Base-by-base conservation (phyloP, 2,329 filamentous ascomycete species). In the Gliomastix tumulicola region DNA sequence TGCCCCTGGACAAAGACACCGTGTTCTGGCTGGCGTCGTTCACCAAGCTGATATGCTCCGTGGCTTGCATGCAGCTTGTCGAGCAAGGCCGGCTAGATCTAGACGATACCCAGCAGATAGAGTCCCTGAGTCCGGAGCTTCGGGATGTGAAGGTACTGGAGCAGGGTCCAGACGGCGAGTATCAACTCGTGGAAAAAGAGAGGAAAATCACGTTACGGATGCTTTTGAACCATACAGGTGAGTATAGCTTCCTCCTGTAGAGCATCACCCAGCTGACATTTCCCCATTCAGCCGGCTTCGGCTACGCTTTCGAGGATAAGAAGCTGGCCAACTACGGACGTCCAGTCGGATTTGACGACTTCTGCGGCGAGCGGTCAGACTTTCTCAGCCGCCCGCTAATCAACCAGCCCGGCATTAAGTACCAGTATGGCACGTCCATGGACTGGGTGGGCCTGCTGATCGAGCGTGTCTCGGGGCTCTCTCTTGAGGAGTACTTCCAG, bases 341-440 rank as follows among this genome's bases (percentile, higher is more conserved):
- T 11, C 75, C 75, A 0, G 54, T 59, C 1, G 74, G 75, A 0
- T 48, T 68, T 5, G 73, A 82, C 38, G 78, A 82, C 47, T 75
- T 82, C 46, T 68, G 67, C 0, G 71, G 71, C 1, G 16, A 13
- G 16, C 60, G 72, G 6, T 48, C 66, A 12, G 60, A 64, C 21
- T 76, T 75, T 18, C 57, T 81, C 30, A 47, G 67, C 25, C 50
- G 56, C 38, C 74, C 79, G 1, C 53, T 85, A 13, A 51, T 82
- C 2, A 76, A 79, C 44, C 76, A 84, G 44, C 80, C 81, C 0
- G 79, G 79, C 0, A 66, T 70, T 18, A 61, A 60, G 4, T 84
- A 75, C 72, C 66, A 75, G 39, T 83, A 84, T 60, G 7, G 53
- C 54, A 9, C 57, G 74, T 9, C 54, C 1, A 39, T 65, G 28